These are phyloP conservation scores for Naumovozyma castellii DNA, from an alignment of 805 yeast genomes.

Conservation along the genomic window DNA sequence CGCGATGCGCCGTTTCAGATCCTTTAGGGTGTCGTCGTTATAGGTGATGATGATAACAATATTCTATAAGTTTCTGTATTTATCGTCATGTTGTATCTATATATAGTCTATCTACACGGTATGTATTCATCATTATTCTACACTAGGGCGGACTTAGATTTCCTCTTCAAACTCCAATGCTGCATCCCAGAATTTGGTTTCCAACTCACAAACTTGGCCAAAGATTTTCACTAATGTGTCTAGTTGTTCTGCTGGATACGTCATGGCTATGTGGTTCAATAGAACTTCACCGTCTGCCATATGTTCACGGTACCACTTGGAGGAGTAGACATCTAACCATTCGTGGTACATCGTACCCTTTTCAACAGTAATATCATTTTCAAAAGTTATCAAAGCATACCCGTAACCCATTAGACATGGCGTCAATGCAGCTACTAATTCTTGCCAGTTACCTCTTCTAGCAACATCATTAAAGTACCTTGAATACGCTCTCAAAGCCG, in stretches of 20 bases:
- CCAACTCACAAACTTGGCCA: constrained; percentile 49
- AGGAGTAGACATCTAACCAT: constrained; percentile 58
- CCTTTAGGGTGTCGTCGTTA: neutral
- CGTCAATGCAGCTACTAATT: constrained; percentile 56
- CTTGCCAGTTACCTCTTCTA: constrained; percentile 47
- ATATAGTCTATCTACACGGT: too few species aligned
- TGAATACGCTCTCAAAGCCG: constrained; percentile 53
- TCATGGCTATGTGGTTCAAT: constrained; percentile 36
- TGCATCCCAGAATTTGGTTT: constrained; percentile 62
- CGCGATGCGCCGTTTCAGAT: neutral
- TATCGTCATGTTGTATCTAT: too few species aligned
- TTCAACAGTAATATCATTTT: constrained; percentile 26
- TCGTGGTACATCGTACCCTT: constrained; percentile 23
- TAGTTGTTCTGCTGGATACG: constrained; percentile 36
- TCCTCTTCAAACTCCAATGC: constrained; percentile 18
- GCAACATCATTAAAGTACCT: constrained; percentile 50
- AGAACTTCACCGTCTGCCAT: constrained; percentile 40
- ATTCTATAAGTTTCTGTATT: neutral
- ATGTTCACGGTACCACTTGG: constrained; percentile 49
- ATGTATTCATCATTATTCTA: neutral
- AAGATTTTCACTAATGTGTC: constrained; percentile 49
- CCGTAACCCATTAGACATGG: constrained; percentile 73
- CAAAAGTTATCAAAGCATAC: constrained; percentile 38
- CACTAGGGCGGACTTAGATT: too few species aligned
- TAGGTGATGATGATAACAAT: neutral